Conservation (phyloP, 2,329 filamentous ascomycete genomes). For the Truncatella angustata region DNA sequence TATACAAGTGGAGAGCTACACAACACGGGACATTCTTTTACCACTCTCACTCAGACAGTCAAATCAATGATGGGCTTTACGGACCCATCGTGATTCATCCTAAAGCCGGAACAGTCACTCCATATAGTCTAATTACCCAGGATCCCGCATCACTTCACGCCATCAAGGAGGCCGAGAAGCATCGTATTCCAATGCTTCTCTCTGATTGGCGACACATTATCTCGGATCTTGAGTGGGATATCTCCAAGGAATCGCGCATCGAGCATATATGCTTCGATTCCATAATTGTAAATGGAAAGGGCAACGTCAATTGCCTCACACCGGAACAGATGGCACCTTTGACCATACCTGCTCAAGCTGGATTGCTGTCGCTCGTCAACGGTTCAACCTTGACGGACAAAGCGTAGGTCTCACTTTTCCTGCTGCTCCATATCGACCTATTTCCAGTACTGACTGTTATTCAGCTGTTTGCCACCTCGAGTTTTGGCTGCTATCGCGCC, state of each 20-base stretch:
- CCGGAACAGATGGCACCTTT: constrained; percentile 40
- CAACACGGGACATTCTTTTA: constrained; percentile 62
- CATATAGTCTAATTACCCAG: constrained; percentile 48
- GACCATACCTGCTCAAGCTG: constrained; percentile 29
- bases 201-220: constrained; percentile 56
- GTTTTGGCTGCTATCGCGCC: constrained; percentile 34
- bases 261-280: constrained; percentile 59
- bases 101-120: constrained; percentile 29
- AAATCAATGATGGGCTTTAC: constrained; percentile 59
- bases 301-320: constrained; percentile 50
- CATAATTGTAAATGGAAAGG: constrained; percentile 61
- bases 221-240: constrained; percentile 44
- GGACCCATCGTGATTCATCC: constrained; percentile 54
- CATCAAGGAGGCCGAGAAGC: constrained; percentile 47
- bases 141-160: constrained; percentile 35
- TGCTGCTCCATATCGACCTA: background rate
- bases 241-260: constrained; percentile 41
- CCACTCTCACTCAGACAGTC: constrained; percentile 54
- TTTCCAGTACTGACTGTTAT: background rate
- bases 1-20: constrained; percentile 53
- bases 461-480: constrained; percentile 35
- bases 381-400: constrained; percentile 39
- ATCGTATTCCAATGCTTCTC: constrained; percentile 47
- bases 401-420: constrained; percentile 26
- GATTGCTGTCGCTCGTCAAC: constrained; percentile 25